Percentiles rank a stretch among this genome's conserved stretches.
phyloP scores from a whole-genome alignment of 805 yeast genomes.

The Metschnikowia borealis region DNA sequence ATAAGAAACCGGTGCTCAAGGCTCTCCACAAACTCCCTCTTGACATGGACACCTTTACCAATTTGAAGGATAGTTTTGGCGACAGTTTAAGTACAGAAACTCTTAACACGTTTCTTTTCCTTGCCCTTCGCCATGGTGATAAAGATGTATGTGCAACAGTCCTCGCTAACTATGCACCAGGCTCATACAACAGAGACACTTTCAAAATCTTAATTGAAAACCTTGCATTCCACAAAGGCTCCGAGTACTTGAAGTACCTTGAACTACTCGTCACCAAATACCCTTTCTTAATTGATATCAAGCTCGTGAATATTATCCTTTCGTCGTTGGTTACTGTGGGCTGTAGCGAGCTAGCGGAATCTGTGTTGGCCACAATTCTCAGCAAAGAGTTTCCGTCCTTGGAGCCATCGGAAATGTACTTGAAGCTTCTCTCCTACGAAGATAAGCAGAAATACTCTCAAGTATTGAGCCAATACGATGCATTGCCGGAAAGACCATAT shows the following conservation, averaged over 20 bases:
- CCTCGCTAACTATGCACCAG: constrained; percentile 5
- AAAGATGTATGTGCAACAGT: constrained; percentile 22
- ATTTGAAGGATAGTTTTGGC: constrained; percentile 15
- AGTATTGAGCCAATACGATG: constrained; percentile 15
- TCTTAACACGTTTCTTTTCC: constrained; percentile 24
- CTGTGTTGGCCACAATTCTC: constrained; percentile 9
- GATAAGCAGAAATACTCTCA: constrained; percentile 19
- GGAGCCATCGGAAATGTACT: constrained; percentile 12
- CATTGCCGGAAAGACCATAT: constrained; percentile 13
- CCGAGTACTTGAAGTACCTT: neutral
- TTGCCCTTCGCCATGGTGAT: constrained; percentile 28
- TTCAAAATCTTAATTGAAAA: constrained; percentile 15
- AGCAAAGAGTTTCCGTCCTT: neutral
- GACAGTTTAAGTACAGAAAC: constrained; percentile 16
- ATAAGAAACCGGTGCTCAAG: neutral
- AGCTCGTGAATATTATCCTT: constrained; percentile 19
- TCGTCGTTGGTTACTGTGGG: constrained; percentile 13
- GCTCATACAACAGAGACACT: constrained; percentile 9
- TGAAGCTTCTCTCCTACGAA: constrained; percentile 21
- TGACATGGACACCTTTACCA: constrained; percentile 19
- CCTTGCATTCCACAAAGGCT: constrained; percentile 4
- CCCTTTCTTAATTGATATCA: constrained; percentile 15
- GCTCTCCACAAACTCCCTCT: constrained; percentile 14
- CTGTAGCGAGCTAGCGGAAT: constrained; percentile 12
- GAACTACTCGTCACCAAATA: constrained; percentile 4